phyloP scores from a whole-genome alignment of 106 monocot species.

The Apostasia shenzhenica region DNA sequence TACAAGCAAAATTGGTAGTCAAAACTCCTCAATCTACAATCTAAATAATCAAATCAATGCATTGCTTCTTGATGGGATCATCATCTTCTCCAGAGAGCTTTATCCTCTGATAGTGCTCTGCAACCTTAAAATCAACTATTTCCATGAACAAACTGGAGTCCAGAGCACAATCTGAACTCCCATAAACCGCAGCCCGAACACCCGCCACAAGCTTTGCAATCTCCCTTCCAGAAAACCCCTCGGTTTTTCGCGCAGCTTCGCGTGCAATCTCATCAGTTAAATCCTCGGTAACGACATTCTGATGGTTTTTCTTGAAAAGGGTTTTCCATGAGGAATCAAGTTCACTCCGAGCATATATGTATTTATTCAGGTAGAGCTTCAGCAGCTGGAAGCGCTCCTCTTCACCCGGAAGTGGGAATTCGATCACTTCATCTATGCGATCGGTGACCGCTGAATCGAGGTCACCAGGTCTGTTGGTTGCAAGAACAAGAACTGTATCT shows the following conservation, averaged over 20 bases:
- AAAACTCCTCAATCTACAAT: no score
- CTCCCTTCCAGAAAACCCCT: slow-evolving; percentile 95
- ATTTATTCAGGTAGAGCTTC: slow-evolving; percentile 69
- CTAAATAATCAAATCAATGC: no score
- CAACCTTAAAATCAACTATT: slow-evolving; percentile 80
- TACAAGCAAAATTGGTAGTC: no score
- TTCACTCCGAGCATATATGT: slow-evolving; percentile 34
- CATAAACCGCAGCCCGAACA: slow-evolving; percentile 88
- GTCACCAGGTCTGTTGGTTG: slow-evolving; percentile 90
- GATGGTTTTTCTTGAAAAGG: slow-evolving; percentile 38
- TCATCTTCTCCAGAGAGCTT: slow-evolving; percentile 35
- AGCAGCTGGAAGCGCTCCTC: slow-evolving; percentile 80
- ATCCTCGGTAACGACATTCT: slow-evolving; percentile 41
- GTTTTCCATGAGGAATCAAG: slow-evolving; percentile 14
- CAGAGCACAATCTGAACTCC: slow-evolving; percentile 54
- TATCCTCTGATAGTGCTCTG: slow-evolving; percentile 74
- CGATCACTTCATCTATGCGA: slow-evolving; percentile 90
- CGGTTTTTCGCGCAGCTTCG: slow-evolving; percentile 60
- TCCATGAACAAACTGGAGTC: slow-evolving; percentile 60
- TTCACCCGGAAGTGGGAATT: slow-evolving; percentile 79
- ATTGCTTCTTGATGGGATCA: neutral
- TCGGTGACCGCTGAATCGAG: slow-evolving; percentile 84
- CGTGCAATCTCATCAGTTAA: slow-evolving; percentile 56
- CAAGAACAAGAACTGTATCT: slow-evolving; percentile 89
- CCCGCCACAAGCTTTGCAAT: slow-evolving; percentile 92